Base-by-base conservation (phyloP, 1,284 basidiomycete genomes). In the Ceratobasidium sp. region DNA sequence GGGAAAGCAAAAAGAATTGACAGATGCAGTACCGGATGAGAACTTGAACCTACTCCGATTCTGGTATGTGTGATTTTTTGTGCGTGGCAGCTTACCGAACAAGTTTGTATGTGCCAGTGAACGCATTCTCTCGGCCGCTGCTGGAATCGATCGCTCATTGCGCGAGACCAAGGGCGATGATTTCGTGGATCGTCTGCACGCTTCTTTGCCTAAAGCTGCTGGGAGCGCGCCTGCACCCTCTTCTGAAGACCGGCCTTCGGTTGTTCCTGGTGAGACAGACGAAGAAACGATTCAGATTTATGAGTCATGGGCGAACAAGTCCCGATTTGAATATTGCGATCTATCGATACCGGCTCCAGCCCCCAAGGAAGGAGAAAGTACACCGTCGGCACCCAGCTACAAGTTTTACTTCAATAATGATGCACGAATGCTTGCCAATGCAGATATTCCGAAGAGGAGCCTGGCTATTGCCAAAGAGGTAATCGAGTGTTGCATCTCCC, bases 381-480 rank as follows among this genome's bases (percentile, higher is more conserved):
- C 58, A 21, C 36, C 21, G 2, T 25, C 81, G 46, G 77, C 82
- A 1, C 87, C 88, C 2, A 84, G 88, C 75, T 93, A 87, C 78
- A 91, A 91, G 76, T 89, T 88, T 74, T 87, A 83, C 75, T 93
- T 83, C 77, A 88, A 88, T 75, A 86, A 83, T 72, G 91, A 93
- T 75, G 90, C 89, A 19, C 82, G 89, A 25, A 86, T 89, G 85
- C 80, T 94, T 27, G 87, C 87, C 5, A 85, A 83, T 73, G 85
- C 85, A 33, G 89, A 91, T 75, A 90, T 93, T 62, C 91, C 92
- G 1, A 93, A 91, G 77, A 83, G 93, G 39, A 93, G 90, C 1
- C 80, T 95, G 59, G 92, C 93, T 9, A 95, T 96, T 71, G 93
- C 93, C 9, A 96, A 95, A 79, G 91, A 93, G 84, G 90, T 91